Conservation (phyloP, 148 eudicot species). For the Oxyria digyna region DNA sequence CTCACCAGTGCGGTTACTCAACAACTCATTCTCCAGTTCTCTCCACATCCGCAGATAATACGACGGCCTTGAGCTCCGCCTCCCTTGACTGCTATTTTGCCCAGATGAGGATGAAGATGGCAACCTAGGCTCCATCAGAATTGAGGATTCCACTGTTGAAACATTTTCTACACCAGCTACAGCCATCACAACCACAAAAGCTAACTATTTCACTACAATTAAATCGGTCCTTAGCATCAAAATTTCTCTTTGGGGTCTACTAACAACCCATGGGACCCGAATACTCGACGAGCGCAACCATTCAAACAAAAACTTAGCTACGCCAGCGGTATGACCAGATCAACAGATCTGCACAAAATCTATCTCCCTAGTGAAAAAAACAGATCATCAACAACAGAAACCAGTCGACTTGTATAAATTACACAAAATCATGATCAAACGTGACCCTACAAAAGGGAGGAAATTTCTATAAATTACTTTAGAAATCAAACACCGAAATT, state of each 20-base stretch:
- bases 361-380: slow-evolving; percentile 10
- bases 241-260: slow-evolving; percentile 13
- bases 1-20: slow-evolving; percentile 22
- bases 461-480: background rate
- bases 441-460: background rate
- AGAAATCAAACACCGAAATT: background rate
- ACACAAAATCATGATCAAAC: background rate
- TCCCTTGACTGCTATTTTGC: slow-evolving; percentile 23
- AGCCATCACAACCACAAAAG: slow-evolving; percentile 43
- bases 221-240: slow-evolving; percentile 14
- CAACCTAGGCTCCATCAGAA: slow-evolving; percentile 37
- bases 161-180: slow-evolving; percentile 56
- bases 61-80: slow-evolving; percentile 47
- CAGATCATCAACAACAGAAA: slow-evolving; percentile 1
- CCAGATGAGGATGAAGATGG: slow-evolving; percentile 28
- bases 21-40: slow-evolving; percentile 64
- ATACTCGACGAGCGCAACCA: slow-evolving; percentile 15
- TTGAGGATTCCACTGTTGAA: slow-evolving; percentile 36
- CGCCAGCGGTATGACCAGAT: slow-evolving; percentile 17
- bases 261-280: slow-evolving; percentile 11
- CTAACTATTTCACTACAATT: slow-evolving; percentile 8
- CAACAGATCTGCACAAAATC: slow-evolving; percentile 24
- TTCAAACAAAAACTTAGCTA: slow-evolving; percentile 17
- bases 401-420: background rate
- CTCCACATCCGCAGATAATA: slow-evolving; percentile 71